A percentile compares a stretch with the other conserved stretches of the same genome.
These are phyloP conservation scores for Sporothrix humicola DNA, from an alignment of 2,329 filamentous ascomycete species.

Conservation along the genomic window DNA sequence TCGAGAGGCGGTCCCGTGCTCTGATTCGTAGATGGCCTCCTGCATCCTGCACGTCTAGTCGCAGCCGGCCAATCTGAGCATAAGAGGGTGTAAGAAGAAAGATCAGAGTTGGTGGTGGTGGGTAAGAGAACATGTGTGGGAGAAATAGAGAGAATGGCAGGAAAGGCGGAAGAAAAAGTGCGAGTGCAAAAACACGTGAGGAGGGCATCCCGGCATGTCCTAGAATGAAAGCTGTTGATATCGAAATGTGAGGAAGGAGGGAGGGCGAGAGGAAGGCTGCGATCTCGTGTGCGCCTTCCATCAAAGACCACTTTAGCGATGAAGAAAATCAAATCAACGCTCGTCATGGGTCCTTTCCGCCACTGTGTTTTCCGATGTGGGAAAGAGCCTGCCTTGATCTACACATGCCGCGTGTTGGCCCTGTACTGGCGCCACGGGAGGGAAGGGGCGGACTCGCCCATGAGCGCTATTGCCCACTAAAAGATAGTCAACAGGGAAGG, in stretches of 20 bases:
- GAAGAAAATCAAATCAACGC: background rate
- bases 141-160: background rate
- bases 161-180: background rate
- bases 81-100: conserved; percentile 29
- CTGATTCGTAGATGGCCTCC: conserved; percentile 32
- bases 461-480: conserved; percentile 24
- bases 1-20: conserved; percentile 31
- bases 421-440: conserved; percentile 28
- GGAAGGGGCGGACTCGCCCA: conserved; percentile 31
- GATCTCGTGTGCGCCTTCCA: background rate
- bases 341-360: conserved; percentile 14
- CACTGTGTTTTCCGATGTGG: background rate
- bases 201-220: background rate
- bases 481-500: background rate
- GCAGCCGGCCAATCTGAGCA: conserved; percentile 31
- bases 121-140: conserved; percentile 24
- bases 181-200: background rate
- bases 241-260: background rate
- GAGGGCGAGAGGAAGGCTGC: background rate
- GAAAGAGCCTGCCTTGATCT: background rate
- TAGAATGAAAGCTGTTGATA: background rate
- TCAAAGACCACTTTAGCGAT: background rate
- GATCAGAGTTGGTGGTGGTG: conserved; percentile 14
- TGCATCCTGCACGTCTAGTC: conserved; percentile 34
- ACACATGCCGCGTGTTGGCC: conserved; percentile 4